Evolutionary conservation across 2,329 filamentous ascomycete species (phyloP).

Genomic region (Colletotrichum phormii): DNA sequence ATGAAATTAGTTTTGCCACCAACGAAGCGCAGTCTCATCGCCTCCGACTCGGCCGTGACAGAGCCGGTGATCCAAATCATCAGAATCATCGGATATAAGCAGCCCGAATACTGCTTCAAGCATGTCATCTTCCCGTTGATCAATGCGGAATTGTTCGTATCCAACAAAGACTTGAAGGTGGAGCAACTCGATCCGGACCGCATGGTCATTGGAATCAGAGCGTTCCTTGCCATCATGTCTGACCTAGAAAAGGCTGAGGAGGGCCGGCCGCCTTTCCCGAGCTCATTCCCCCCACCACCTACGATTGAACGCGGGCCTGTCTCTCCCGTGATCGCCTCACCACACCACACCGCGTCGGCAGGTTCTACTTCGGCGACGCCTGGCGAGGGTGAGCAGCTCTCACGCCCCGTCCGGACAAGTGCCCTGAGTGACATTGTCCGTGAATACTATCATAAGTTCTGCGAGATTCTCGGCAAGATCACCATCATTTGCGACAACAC

Average conservation of each 20-base stretch:
- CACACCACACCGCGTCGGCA: slow-evolving; percentile 36
- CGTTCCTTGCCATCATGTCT: slow-evolving; percentile 92
- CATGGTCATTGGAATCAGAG: slow-evolving; percentile 96
- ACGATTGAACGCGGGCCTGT: slow-evolving; percentile 57
- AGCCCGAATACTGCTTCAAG: slow-evolving; percentile 93
- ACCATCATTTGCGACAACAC: slow-evolving; percentile 97
- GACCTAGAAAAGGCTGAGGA: slow-evolving; percentile 89
- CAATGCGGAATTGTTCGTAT: slow-evolving; percentile 88
- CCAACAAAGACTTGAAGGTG: slow-evolving; percentile 81
- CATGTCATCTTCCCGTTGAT: slow-evolving; percentile 95
- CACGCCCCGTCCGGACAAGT: slow-evolving; percentile 70
- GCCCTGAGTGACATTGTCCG: slow-evolving; percentile 80
- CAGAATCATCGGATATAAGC: slow-evolving; percentile 91
- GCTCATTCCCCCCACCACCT: slow-evolving; percentile 61
- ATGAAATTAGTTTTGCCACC: slow-evolving; percentile 85
- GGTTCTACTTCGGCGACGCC: slow-evolving; percentile 39
- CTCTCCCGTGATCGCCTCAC: slow-evolving; percentile 62
- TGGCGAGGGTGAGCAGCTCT: slow-evolving; percentile 72
- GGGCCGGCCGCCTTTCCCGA: slow-evolving; percentile 85
- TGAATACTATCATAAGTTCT: slow-evolving; percentile 91
- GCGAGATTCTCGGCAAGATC: slow-evolving; percentile 94
- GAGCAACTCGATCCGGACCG: slow-evolving; percentile 96
- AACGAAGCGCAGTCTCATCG: slow-evolving; percentile 83
- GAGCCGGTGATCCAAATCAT: slow-evolving; percentile 95
- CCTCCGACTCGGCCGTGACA: slow-evolving; percentile 84